A percentile compares a stretch with the other conserved stretches of the same genome.
phyloP scores from a whole-genome alignment of 768 basidiomycete genomes.

The Lentinula sp. region DNA sequence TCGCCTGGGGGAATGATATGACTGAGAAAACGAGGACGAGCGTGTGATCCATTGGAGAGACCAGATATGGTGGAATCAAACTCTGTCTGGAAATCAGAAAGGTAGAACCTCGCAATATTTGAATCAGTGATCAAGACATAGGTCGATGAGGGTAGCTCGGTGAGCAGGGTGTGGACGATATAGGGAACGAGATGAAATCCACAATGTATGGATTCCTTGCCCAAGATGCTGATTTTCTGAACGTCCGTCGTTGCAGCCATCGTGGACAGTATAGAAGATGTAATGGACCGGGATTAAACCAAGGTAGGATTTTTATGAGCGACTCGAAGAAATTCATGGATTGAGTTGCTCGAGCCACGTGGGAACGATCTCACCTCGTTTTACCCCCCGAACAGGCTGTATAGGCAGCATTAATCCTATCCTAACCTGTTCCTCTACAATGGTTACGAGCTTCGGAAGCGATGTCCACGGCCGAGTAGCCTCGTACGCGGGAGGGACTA shows the following conservation, averaged over 20 bases:
- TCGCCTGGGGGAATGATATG: conserved; percentile 88
- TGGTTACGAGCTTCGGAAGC: background rate
- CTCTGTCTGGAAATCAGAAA: conserved; percentile 57
- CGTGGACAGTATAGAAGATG: background rate
- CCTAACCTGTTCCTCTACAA: background rate
- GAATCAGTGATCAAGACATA: conserved; percentile 94
- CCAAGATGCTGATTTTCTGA: conserved; percentile 77
- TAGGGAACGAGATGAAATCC: conserved; percentile 91
- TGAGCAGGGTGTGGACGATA: conserved; percentile 69
- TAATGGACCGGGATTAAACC: background rate
- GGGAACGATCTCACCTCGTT: background rate
- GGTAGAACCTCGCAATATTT: conserved; percentile 78
- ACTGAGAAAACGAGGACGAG: conserved; percentile 62
- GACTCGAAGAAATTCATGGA: background rate
- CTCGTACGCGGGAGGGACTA: background rate
- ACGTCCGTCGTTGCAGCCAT: conserved; percentile 44
- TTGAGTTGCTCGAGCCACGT: background rate
- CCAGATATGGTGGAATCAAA: conserved; percentile 43
- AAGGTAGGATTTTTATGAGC: background rate
- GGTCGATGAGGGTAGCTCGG: conserved; percentile 67
- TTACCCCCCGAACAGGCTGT: background rate
- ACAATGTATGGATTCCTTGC: conserved; percentile 84
- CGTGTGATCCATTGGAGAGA: conserved; percentile 12
- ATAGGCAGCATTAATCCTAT: background rate
- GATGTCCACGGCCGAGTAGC: background rate